Percentiles rank a stretch among this genome's conserved stretches.
These are phyloP conservation scores for Hemileccinum impolitum DNA, from an alignment of 768 basidiomycete genomes.

Conservation along the genomic window DNA sequence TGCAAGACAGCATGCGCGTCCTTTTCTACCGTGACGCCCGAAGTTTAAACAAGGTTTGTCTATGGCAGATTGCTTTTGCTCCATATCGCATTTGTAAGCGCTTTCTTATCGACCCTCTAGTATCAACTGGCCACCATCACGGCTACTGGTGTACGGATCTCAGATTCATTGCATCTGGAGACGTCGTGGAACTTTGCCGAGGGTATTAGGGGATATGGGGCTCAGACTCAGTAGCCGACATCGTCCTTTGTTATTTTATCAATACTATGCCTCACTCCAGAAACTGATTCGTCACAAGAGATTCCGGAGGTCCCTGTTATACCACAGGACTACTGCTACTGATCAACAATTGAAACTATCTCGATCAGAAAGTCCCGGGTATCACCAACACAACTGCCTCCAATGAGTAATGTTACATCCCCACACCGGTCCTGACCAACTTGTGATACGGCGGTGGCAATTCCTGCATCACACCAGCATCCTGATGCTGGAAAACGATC, in stretches of 20 bases:
- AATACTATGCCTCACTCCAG: neutral
- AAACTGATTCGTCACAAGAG: too few species aligned
- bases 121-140: conserved; percentile 95
- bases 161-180: conserved; percentile 69
- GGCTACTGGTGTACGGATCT: conserved; percentile 68
- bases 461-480: conserved; percentile 18
- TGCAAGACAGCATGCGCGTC: conserved; percentile 87
- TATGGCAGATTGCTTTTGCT: neutral
- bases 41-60: conserved; percentile 85
- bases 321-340: neutral
- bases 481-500: conserved; percentile 16
- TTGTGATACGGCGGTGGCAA: conserved; percentile 28
- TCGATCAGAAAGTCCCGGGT: neutral
- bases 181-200: conserved; percentile 94
- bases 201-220: conserved; percentile 84
- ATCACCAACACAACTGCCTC: neutral
- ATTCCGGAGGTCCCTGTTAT: neutral
- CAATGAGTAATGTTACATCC: neutral
- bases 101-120: conserved; percentile 39
- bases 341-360: neutral
- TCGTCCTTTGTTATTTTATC: conserved; percentile 5
- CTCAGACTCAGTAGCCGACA: conserved; percentile 71
- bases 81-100: neutral
- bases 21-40: conserved; percentile 96
- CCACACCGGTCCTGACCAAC: neutral